Base-by-base conservation (phyloP, 345 rosid genomes). In the Abelmoschus esculentus region DNA sequence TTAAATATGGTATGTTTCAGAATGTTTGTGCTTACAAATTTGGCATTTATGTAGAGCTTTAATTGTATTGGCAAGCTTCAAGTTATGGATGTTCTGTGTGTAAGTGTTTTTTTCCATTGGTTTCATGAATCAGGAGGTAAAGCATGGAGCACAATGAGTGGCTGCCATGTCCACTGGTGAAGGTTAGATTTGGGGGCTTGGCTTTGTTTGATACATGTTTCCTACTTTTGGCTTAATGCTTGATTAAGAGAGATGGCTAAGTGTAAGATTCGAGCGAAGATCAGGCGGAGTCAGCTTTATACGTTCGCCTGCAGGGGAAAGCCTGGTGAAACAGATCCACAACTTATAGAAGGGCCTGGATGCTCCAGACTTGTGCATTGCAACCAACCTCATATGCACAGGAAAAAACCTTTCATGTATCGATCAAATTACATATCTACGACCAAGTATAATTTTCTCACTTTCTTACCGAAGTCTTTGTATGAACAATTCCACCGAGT, bases 401-500 rank as follows among this genome's bases (percentile, higher is more conserved):
- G 70, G 81, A 86, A 75, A 78, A 87, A 82, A 76, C 95, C 96
- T 19, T 74, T 87, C 22, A 86, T 83, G 58, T 91, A 95, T 34
- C 73, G 96, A 74, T 81, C 86, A n/a, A 95, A 95, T 80, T 85
- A 84, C 69, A 90, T 90, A 77, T 85, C 96, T 2, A 95, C 97
- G 50, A 95, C 99, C 2, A 88, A 86, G 71, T 95, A 95, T 77
- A 95, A 89, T 71, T 42, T 86, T 19, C 52, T 82, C 34, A 82
- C 97, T 5, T 93, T 89, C 82, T 74, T 93, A 49, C 98, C 99
- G 3, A 91, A 91, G 72, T 90, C 97, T 0, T 78, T 95, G 47
- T 95, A 87, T 61, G 99, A 95, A 74, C 99, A 95, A 81, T 95
- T 95, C 72, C 84, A 88, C 73, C 87, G 99, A 13, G 93, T 93